Evolutionary conservation across 2,329 filamentous ascomycete species (phyloP), one percentile per base, ranked within the genome.

Genomic region (Penicillium nordicum): DNA sequence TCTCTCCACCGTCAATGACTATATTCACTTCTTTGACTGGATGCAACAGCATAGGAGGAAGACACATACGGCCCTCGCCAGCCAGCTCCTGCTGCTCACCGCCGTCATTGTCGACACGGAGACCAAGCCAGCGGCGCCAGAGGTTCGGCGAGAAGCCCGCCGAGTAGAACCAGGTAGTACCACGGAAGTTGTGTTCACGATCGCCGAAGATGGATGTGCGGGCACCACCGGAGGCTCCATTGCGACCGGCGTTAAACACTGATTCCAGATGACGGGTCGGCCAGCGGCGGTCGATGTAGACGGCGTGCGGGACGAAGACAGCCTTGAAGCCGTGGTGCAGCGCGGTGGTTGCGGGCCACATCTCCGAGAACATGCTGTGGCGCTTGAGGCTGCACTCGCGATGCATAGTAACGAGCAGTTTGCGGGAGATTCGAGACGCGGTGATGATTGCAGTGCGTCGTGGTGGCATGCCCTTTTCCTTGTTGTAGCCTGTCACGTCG

Each of bases 241-340:
- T 89, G 34, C 82, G 82, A 21, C 89, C 90, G 23, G 83, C 88
- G 72, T 97, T 97, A 76, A 93, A 89, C 1, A 90, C 85, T 36
- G 83, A 82, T 36, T 91, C 88, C 58, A 94, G 83, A 69, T 92
- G 92, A 50, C 85, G 82, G 2, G 84, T 82, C 0, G 92, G 92
- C 93, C 93, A 97, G 66, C 85, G 83, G 54, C 92, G 87, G 74
- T 96, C 92, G 16, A 93, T 84, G 71, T 88, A 97, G 53, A 96
- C 82, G 1, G 92, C 90, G 67, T 97, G 93, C 1, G 93, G 93
- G 2, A 87, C 91, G 63, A 88, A 96, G 14, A 97, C 92, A 37
- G 90, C 92, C 78, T 97, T 97, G 76, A 90, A 87, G 11, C 93
- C 93, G 71, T 97, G 92, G 58, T 97, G 92, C 10, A 97, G 81